Evolutionary conservation across 208 protist genomes (phyloP), one percentile per base, ranked within the genome.

Genomic region (Trypanosoma caninum): DNA sequence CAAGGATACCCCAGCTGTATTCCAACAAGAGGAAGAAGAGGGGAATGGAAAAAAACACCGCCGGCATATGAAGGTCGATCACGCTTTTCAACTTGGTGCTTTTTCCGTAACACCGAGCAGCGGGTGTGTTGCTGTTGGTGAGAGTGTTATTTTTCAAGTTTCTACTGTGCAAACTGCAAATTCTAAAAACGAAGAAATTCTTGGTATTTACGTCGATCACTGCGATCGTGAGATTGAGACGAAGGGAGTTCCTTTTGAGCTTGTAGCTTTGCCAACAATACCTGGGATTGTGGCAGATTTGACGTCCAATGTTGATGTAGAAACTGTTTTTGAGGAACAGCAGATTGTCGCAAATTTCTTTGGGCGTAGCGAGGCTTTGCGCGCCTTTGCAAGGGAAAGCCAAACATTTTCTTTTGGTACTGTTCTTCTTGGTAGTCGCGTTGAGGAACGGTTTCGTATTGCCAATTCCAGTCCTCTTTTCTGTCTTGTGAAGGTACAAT

Each of bases 261-360:
- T 99, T 38, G 68, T 76, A 23, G 97, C 88, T 20, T 94, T 97
- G 60, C 83, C 84, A 18, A 97, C 96, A 56, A 84, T 94, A 16
- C 96, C 97, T 18, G 95, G 94, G 30, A 96, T 97, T 64, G 88
- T 84, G 10, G 67, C 68, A n/a, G 85, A 99, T 68, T 82, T 98
- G 46, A 67, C 79, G 9, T 86, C 83, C 22, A 59, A 50, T 34
- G 59, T 76, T 7, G 89, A 94, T 42, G 75, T 95, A 23, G 89
- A 95, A 51, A 92, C 80, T 22, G 97, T 99, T 57, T 99, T 99
- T 69, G 97, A 99, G 79, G 97, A 99, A 83, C 97, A 98, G 82
- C 82, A 93, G 55, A 78, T 98, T 11, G 87, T 97, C 16, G 77
- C 75, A 52, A 79, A 79, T 30, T 78, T 97, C 2, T 80, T 92